Percentiles rank a stretch among this genome's conserved stretches.
Evolutionary conservation across 2,329 filamentous ascomycete genomes (phyloP).

Genomic region (Aspergillus sp.): DNA sequence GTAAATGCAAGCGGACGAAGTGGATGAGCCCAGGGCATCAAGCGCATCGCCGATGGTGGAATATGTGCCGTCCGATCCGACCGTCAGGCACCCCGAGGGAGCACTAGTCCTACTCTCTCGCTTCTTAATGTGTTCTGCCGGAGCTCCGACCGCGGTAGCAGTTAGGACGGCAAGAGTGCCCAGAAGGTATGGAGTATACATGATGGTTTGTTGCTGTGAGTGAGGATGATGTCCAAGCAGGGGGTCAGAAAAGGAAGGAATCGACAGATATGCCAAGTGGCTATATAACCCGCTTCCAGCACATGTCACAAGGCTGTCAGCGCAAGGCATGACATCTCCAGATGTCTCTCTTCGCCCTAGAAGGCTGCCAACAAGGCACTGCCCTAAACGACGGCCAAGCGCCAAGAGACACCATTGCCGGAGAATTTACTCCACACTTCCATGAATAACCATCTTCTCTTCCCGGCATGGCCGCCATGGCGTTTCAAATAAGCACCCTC

Average conservation of each 20-base stretch:
- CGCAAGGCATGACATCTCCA: not conserved
- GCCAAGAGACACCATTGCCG: not conserved
- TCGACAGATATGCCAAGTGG: not conserved
- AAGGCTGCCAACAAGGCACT: no score
- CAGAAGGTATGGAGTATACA: constrained; percentile 15
- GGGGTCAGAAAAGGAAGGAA: not conserved
- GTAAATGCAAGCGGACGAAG: constrained; percentile 34
- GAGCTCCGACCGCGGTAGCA: constrained; percentile 4
- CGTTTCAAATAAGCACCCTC: not conserved
- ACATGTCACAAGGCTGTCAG: not conserved
- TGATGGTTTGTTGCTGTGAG: not conserved
- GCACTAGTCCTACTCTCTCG: constrained; percentile 21
- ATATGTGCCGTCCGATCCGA: constrained; percentile 25
- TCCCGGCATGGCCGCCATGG: not conserved
- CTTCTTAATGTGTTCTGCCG: constrained; percentile 7
- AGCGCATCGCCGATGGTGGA: constrained; percentile 30
- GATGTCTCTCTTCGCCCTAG: no score
- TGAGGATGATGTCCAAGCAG: not conserved
- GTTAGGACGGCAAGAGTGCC: constrained; percentile 14
- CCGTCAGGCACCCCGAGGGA: constrained; percentile 29
- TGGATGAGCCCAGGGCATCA: constrained; percentile 25
- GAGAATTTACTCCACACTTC: constrained; percentile 1
- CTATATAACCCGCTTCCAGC: not conserved
- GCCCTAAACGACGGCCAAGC: not conserved
- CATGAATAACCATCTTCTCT: not conserved